Evolutionary conservation across 2,329 filamentous ascomycete species (phyloP).

Genomic region (Clonostachys solani): DNA sequence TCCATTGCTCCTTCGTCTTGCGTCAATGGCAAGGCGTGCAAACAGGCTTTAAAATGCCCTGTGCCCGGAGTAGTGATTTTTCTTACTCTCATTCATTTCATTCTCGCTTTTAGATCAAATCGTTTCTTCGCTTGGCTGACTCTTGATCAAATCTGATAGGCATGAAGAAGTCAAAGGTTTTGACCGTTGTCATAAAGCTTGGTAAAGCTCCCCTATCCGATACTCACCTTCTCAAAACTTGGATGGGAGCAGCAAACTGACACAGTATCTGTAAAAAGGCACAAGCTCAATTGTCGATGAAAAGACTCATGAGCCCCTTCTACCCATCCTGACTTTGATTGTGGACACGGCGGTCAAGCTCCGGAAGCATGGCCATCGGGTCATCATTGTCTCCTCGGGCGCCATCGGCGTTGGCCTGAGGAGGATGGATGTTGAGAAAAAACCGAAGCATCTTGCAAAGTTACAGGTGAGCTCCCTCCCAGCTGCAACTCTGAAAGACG

Average conservation of each 20-base stretch:
- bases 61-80: background rate
- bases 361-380: conserved; percentile 84
- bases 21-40: too few relatives aligned
- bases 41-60: background rate
- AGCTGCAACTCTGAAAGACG: background rate
- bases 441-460: conserved; percentile 86
- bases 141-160: conserved; percentile 28
- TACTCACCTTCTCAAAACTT: background rate
- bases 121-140: conserved; percentile 3
- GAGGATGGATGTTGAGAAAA: conserved; percentile 81
- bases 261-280: conserved; percentile 46
- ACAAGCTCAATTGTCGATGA: conserved; percentile 99
- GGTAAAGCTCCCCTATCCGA: conserved; percentile 46
- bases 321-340: conserved; percentile 86
- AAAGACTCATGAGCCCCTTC: conserved; percentile 84
- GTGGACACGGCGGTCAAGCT: conserved; percentile 90
- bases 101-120: background rate
- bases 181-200: conserved; percentile 66
- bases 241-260: background rate
- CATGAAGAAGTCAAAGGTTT: conserved; percentile 57
- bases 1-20: too few relatives aligned
- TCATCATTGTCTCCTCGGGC: conserved; percentile 94
- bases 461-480: conserved; percentile 57
- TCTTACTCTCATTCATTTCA: background rate
- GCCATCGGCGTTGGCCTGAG: conserved; percentile 92